phyloP scores from a whole-genome alignment of 371 early-diverging fungal genomes.

The Apophysomyces variabilis region DNA sequence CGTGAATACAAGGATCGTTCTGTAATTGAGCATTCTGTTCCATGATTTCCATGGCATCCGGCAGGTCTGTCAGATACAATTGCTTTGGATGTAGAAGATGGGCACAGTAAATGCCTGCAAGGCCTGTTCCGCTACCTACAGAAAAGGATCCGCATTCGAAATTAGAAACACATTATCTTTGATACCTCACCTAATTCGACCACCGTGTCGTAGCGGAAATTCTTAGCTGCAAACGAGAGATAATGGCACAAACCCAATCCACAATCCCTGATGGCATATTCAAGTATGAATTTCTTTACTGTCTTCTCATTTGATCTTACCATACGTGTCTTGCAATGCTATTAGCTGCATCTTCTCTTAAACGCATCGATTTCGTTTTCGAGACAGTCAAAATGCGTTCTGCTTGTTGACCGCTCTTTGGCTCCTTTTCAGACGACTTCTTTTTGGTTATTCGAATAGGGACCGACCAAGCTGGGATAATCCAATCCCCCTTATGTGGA shows the following conservation, averaged over 20 bases:
- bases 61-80: conserved; percentile 47
- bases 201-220: conserved; percentile 3
- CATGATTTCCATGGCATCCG: conserved; percentile 41
- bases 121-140: conserved; percentile 53
- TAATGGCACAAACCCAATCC: conserved; percentile 44
- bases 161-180: too few species aligned
- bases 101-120: conserved; percentile 48
- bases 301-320: conserved; percentile 14
- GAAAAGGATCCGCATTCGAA: neutral
- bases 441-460: conserved; percentile 22
- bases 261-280: conserved; percentile 40
- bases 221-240: conserved; percentile 14
- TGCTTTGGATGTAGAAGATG: conserved; percentile 26
- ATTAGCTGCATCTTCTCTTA: conserved; percentile 44
- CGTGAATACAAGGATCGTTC: conserved; percentile 14
- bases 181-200: neutral
- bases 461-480: conserved; percentile 47
- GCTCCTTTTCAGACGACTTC: conserved; percentile 16
- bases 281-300: neutral
- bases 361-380: conserved; percentile 8
- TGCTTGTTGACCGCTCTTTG: conserved; percentile 32
- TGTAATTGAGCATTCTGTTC: conserved; percentile 33
- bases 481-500: conserved; percentile 19
- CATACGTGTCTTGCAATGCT: conserved; percentile 55
- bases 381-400: conserved; percentile 20